Evolutionary conservation across 306 rosid genomes (phyloP), one percentile per base, ranked within the genome.

Genomic region (Pyrus communis): DNA sequence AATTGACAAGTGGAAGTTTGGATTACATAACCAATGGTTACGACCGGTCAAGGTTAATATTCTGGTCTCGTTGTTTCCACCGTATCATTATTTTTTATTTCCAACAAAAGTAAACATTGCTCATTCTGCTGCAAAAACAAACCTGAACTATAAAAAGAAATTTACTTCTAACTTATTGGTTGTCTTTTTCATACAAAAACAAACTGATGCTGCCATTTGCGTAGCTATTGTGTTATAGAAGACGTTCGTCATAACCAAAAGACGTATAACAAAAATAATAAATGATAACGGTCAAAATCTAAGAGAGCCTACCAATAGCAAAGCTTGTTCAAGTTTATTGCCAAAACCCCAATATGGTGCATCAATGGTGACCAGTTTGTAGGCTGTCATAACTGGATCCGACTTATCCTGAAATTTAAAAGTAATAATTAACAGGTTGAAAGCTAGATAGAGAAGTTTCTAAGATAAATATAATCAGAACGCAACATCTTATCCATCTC

Each of bases 331-430:
- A 23, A 85, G 78, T 61, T 71, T 85, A 74, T 62, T 62, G 59
- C 88, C 88, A 58, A 85, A 85, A 40, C 88, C 88, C 88, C 88
- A 85, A 69, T 85, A 85, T 25, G 88, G 88, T 43, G 84, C 88
- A 76, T 85, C 88, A 21, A 85, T 33, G 22, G 86, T 85, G 67
- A 85, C 86, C 86, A 85, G 74, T 58, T 85, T 85, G 77, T 85
- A 85, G 49, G 88, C 88, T 7, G 88, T 85, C 88, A 85, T 82
- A 73, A 79, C 82, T 61, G 88, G 88, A 79, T 77, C 21, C 8
- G 75, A 73, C 21, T 28, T 71, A 27, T 82, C 62, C 88, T 85
- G 86, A 15, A 68, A 66, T 70, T 28, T 11, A 25, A 1, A 14
- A 17, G 27, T 9, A 71, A 54, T 43, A 33, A 7, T 46, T 27